Conservation (phyloP, 805 yeast genomes). For the Cyberlindnera veronae region DNA sequence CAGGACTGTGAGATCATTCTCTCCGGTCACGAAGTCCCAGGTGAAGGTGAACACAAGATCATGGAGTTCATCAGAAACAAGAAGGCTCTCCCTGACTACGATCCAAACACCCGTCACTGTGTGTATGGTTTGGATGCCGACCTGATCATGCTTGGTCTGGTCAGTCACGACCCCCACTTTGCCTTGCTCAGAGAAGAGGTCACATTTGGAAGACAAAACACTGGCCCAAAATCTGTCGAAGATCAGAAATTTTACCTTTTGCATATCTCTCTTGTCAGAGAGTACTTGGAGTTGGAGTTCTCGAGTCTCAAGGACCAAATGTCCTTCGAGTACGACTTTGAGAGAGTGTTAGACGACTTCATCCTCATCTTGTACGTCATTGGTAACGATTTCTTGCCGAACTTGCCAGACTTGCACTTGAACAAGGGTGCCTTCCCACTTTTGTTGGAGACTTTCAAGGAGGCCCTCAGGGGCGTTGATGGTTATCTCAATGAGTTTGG, state of each 20-base stretch:
- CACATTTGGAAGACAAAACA: slow-evolving; percentile 60
- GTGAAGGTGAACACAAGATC: slow-evolving; percentile 98
- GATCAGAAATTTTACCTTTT: slow-evolving; percentile 79
- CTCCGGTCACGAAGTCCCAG: slow-evolving; percentile 96
- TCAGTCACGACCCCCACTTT: slow-evolving; percentile 94
- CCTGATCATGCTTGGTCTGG: slow-evolving; percentile 87
- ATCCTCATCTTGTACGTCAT: slow-evolving; percentile 89
- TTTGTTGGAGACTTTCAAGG: slow-evolving; percentile 82
- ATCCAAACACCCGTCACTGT: slow-evolving; percentile 86
- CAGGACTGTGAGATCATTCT: slow-evolving; percentile 81
- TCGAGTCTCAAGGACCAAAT: slow-evolving; percentile 60
- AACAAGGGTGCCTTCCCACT: slow-evolving; percentile 98
- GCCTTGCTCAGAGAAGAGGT: slow-evolving; percentile 95
- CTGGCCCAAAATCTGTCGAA: slow-evolving; percentile 47
- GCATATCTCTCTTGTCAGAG: slow-evolving; percentile 85
- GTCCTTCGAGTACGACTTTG: slow-evolving; percentile 74
- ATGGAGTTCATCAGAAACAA: slow-evolving; percentile 85
- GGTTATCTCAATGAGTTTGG: slow-evolving; percentile 88
- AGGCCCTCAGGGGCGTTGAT: slow-evolving; percentile 65
- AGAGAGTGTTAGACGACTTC: slow-evolving; percentile 86
- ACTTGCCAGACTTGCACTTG: slow-evolving; percentile 87
- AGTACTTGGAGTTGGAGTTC: slow-evolving; percentile 86
- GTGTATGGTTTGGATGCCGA: slow-evolving; percentile 96
- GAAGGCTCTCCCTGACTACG: slow-evolving; percentile 69
- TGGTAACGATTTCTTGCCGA: slow-evolving; percentile 97